phyloP scores from a whole-genome alignment of 1,284 basidiomycete genomes.

The Sporisorium exsertum region DNA sequence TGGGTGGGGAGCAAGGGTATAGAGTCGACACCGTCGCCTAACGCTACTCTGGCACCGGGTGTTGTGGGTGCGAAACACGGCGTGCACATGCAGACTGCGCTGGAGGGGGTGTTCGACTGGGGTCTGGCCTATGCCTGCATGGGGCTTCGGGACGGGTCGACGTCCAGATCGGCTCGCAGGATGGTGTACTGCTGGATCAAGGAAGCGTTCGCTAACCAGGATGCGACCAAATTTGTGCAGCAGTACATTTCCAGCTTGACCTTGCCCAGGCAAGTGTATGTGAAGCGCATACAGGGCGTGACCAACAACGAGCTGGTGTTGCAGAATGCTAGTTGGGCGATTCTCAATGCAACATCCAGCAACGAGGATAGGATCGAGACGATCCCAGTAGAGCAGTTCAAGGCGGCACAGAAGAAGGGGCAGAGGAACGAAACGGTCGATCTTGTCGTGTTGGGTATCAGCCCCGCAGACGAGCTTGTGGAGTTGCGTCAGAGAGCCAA shows the following conservation, averaged over 20 bases:
- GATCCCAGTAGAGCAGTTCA: constrained; percentile 18
- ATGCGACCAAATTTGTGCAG: constrained; percentile 27
- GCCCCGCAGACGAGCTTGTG: constrained; percentile 18
- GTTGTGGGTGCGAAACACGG: constrained; percentile 6
- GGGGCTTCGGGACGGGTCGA: constrained; percentile 12
- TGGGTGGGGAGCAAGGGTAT: constrained; percentile 13
- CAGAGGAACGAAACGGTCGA: constrained; percentile 12
- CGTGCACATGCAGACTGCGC: constrained; percentile 23
- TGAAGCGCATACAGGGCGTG: constrained; percentile 25
- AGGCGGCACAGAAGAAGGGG: not conserved
- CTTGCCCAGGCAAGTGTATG: constrained; percentile 29
- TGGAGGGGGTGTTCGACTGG: constrained; percentile 33
- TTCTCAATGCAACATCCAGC: constrained; percentile 15
- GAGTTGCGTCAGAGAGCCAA: constrained; percentile 18
- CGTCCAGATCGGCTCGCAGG: constrained; percentile 9
- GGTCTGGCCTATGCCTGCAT: constrained; percentile 43
- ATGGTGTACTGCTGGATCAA: constrained; percentile 43
- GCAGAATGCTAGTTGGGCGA: constrained; percentile 35
- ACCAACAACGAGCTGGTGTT: constrained; percentile 23
- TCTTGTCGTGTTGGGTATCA: constrained; percentile 34
- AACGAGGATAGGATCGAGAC: constrained; percentile 16
- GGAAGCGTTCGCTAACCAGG: constrained; percentile 33
- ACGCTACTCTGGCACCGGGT: constrained; percentile 15
- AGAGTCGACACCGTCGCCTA: constrained; percentile 3
- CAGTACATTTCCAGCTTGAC: constrained; percentile 27